phyloP scores from a whole-genome alignment of 1,284 basidiomycete genomes.

The Trichosporon ovoides region DNA sequence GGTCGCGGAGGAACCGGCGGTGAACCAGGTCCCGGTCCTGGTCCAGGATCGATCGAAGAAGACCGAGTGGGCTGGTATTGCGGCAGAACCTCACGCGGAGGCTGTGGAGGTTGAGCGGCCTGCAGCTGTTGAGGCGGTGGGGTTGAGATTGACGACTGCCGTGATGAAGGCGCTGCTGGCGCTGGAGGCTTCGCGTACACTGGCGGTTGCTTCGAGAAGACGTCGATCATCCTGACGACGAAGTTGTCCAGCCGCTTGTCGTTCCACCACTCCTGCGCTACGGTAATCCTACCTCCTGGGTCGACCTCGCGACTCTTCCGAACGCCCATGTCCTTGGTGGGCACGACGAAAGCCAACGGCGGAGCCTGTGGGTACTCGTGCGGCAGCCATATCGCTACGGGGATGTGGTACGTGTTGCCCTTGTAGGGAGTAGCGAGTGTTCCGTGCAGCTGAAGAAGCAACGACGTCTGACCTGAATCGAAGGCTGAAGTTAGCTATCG shows the following conservation, averaged over 20 bases:
- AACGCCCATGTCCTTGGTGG: conserved; percentile 88
- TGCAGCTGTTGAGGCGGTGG: neutral
- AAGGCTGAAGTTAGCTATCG: conserved; percentile 57
- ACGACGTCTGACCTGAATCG: conserved; percentile 87
- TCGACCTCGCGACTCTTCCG: conserved; percentile 71
- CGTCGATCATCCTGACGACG: conserved; percentile 48
- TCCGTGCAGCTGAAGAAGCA: conserved; percentile 84
- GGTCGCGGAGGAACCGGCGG: neutral
- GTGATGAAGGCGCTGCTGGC: conserved; percentile 5
- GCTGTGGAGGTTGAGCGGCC: neutral
- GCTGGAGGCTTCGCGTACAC: conserved; percentile 74
- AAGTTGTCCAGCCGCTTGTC: conserved; percentile 55
- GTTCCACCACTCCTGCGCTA: conserved; percentile 64
- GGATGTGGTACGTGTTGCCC: conserved; percentile 81
- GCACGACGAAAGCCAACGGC: conserved; percentile 86
- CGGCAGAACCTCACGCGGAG: neutral
- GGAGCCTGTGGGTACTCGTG: conserved; percentile 72
- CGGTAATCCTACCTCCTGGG: conserved; percentile 54
- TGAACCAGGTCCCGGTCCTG: neutral
- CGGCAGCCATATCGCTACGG: conserved; percentile 81
- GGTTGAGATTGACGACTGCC: conserved; percentile 15
- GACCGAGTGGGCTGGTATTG: neutral
- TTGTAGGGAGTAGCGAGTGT: conserved; percentile 82
- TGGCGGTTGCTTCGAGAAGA: conserved; percentile 81
- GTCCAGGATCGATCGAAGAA: neutral